A percentile compares a stretch with the other conserved stretches of the same genome.
Evolutionary conservation across 192 early-diverging fungal species (phyloP).

Genomic region (Neocallimastix lanati): DNA sequence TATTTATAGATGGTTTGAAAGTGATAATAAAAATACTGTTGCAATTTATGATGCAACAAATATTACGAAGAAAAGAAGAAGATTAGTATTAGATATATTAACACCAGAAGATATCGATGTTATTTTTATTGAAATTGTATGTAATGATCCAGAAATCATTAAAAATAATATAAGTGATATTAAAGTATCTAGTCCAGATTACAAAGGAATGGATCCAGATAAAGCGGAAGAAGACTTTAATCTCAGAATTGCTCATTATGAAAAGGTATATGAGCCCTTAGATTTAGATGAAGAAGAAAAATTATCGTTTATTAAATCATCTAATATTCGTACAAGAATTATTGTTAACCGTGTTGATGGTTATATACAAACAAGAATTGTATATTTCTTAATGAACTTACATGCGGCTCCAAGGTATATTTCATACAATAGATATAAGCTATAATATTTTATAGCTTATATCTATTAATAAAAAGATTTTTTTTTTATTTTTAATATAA

Average conservation of each 20-base stretch:
- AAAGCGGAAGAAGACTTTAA: slow-evolving; percentile 76
- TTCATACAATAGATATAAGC: too few relatives aligned
- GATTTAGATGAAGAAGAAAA: slow-evolving; percentile 36
- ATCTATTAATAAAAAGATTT: too few relatives aligned
- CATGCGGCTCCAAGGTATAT: slow-evolving; percentile 88
- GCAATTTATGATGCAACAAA: slow-evolving; percentile 99
- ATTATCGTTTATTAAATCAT: slow-evolving; percentile 77
- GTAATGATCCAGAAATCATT: slow-evolving; percentile 74
- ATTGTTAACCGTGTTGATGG: slow-evolving; percentile 89
- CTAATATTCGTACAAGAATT: slow-evolving; percentile 78
- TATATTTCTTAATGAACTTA: slow-evolving; percentile 98
- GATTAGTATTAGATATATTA: slow-evolving; percentile 54
- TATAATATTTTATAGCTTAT: too few relatives aligned
- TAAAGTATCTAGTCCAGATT: neutral
- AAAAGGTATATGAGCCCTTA: slow-evolving; percentile 59
- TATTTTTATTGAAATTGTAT: slow-evolving; percentile 92
- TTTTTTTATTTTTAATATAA: too few relatives aligned
- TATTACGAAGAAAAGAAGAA: slow-evolving; percentile 64
- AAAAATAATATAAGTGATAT: slow-evolving; percentile 80
- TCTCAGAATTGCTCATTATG: slow-evolving; percentile 81
- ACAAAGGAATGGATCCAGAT: slow-evolving; percentile 52
- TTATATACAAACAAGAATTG: slow-evolving; percentile 88
- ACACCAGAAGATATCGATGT: slow-evolving; percentile 60
- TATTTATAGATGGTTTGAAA: slow-evolving; percentile 25
- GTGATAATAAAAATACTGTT: slow-evolving; percentile 16